These are phyloP conservation scores for Boletus barrowsii DNA, from an alignment of 768 basidiomycete species.

Conservation along the genomic window DNA sequence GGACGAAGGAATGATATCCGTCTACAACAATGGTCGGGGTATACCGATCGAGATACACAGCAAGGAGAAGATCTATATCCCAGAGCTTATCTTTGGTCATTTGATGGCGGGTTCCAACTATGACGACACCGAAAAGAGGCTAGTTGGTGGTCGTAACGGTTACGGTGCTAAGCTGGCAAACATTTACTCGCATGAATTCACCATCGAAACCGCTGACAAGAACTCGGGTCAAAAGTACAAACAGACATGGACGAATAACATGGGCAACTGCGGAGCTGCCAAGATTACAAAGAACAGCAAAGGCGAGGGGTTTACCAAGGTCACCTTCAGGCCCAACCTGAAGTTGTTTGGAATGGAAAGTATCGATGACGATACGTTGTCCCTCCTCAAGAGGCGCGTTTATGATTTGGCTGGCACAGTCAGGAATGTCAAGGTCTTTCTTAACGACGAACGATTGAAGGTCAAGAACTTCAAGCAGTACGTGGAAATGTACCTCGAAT, in stretches of 20 bases:
- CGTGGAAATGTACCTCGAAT: constrained; percentile 87
- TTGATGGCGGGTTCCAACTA: constrained; percentile 94
- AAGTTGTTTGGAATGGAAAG: constrained; percentile 85
- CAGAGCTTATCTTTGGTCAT: constrained; percentile 96
- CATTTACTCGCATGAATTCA: constrained; percentile 96
- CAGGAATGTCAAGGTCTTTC: constrained; percentile 87
- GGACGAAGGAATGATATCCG: constrained; percentile 82
- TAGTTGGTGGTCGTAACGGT: constrained; percentile 97
- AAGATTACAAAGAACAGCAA: constrained; percentile 92
- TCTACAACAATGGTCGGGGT: constrained; percentile 93
- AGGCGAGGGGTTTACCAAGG: constrained; percentile 87
- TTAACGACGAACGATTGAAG: constrained; percentile 90
- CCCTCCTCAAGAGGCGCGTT: constrained; percentile 88
- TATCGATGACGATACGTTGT: constrained; percentile 89
- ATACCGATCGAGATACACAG: constrained; percentile 97
- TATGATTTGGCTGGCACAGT: constrained; percentile 98
- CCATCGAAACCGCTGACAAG: constrained; percentile 92
- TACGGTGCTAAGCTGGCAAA: constrained; percentile 98
- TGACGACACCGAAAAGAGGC: constrained; percentile 97
- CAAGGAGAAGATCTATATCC: constrained; percentile 91
- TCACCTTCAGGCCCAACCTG: constrained; percentile 92
- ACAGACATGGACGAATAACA: constrained; percentile 93
- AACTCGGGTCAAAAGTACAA: constrained; percentile 85
- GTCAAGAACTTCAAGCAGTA: constrained; percentile 97
- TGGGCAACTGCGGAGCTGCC: constrained; percentile 81